Percentiles rank a stretch among this genome's conserved stretches.
Conservation (phyloP, 768 basidiomycete genomes). For the Boletus sp. region DNA sequence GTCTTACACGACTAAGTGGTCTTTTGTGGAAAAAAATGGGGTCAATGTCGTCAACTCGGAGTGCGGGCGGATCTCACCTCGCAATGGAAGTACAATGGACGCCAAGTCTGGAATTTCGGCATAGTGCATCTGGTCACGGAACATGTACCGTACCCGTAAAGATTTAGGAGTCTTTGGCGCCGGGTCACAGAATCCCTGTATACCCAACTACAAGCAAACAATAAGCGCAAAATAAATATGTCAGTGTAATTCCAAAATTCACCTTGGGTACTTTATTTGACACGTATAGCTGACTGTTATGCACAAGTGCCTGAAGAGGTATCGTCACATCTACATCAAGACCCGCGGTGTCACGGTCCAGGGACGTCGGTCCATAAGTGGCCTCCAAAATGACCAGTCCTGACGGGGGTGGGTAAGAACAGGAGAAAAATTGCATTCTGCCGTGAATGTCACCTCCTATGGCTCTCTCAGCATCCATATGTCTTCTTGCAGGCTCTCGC, state of each 20-base stretch:
- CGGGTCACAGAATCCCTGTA: slow-evolving; percentile 90
- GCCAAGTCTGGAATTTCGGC: slow-evolving; percentile 72
- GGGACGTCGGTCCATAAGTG: slow-evolving; percentile 60
- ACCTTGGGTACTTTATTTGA: slow-evolving; percentile 78
- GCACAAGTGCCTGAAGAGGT: slow-evolving; percentile 78
- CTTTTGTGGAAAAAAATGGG: slow-evolving; percentile 13
- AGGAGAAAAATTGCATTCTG: slow-evolving; percentile 2
- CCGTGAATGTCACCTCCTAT: slow-evolving; percentile 54
- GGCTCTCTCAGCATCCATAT: slow-evolving; percentile 58
- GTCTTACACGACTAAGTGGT: slow-evolving; percentile 29
- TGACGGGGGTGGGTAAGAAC: slow-evolving; percentile 31
- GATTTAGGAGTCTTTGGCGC: slow-evolving; percentile 70
- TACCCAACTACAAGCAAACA: slow-evolving; percentile 46
- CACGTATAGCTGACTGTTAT: slow-evolving; percentile 74
- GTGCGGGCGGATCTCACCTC: slow-evolving; percentile 50
- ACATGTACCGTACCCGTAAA: slow-evolving; percentile 72
- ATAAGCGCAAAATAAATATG: slow-evolving; percentile 3
- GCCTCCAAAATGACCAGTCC: slow-evolving; percentile 79
- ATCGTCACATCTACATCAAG: slow-evolving; percentile 75
- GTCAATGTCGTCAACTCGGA: slow-evolving; percentile 4
- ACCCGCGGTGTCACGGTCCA: slow-evolving; percentile 49
- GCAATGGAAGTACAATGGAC: slow-evolving; percentile 70
- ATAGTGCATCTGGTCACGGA: slow-evolving; percentile 70
- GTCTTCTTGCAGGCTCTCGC: slow-evolving; percentile 63
- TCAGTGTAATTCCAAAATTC: neutral